A percentile compares a stretch with the other conserved stretches of the same genome.
These are phyloP conservation scores for Arbutus unedo DNA, from an alignment of 148 eudicot genomes.

Conservation along the genomic window DNA sequence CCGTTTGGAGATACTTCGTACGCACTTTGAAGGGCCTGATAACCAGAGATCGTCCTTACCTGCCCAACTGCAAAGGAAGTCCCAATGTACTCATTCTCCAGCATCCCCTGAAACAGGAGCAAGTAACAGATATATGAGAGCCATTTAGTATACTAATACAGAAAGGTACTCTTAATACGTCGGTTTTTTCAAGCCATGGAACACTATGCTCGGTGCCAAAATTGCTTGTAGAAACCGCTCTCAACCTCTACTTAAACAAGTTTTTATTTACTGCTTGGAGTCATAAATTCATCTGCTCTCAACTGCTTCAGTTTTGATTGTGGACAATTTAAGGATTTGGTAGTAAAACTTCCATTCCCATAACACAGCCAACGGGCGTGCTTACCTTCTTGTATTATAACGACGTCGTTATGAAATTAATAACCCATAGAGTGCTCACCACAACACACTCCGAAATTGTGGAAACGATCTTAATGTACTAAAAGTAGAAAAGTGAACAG, in stretches of 20 bases:
- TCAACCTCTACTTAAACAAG: not conserved
- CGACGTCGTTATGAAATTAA: not conserved
- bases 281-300: not conserved
- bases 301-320: not conserved
- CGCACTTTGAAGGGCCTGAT: slow-evolving; percentile 70
- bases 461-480: not conserved
- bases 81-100: slow-evolving; percentile 85
- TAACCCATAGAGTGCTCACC: not conserved
- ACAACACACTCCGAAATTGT: not conserved
- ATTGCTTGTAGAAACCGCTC: not conserved
- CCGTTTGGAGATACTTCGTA: slow-evolving; percentile 59
- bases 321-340: slow-evolving; percentile 4
- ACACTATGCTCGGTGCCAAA: not conserved
- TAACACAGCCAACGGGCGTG: not conserved
- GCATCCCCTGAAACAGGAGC: slow-evolving; percentile 57
- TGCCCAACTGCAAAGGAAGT: slow-evolving; percentile 81
- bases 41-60: slow-evolving; percentile 76
- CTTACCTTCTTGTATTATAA: not conserved
- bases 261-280: not conserved
- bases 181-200: not conserved
- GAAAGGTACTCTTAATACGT: not conserved
- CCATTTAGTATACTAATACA: not conserved
- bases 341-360: not conserved
- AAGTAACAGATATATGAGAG: not conserved
- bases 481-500: not conserved